A percentile compares a stretch with the other conserved stretches of the same genome.
Evolutionary conservation across 1,284 basidiomycete species (phyloP).

Genomic region (Heterobasidion annosum): DNA sequence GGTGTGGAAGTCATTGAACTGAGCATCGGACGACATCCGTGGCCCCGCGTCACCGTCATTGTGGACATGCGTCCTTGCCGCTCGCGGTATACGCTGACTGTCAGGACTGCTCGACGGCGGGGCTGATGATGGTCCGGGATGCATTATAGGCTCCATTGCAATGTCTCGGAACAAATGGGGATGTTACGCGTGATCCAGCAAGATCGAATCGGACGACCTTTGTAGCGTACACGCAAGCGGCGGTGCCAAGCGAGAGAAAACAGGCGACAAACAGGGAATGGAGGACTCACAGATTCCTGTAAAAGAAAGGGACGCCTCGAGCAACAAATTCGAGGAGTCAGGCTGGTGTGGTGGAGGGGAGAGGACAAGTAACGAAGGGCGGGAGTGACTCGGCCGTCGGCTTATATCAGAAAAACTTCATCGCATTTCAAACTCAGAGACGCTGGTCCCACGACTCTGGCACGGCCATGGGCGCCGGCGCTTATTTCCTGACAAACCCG

Average conservation of each 20-base stretch:
- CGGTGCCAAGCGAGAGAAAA: slow-evolving; percentile 8
- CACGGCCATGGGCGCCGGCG: neutral
- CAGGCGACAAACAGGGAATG: slow-evolving; percentile 14
- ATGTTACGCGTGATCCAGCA: neutral
- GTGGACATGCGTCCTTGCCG: slow-evolving; percentile 11
- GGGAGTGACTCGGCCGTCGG: slow-evolving; percentile 25
- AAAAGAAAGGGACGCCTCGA: slow-evolving; percentile 14
- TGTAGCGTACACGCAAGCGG: slow-evolving; percentile 1
- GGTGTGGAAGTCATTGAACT: slow-evolving; percentile 5
- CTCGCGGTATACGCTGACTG: slow-evolving; percentile 8
- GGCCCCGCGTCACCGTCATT: slow-evolving; percentile 8
- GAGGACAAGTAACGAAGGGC: slow-evolving; percentile 12
- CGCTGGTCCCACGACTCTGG: slow-evolving; percentile 1
- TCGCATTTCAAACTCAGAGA: slow-evolving; percentile 36
- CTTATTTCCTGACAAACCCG: neutral
- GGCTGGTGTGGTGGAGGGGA: slow-evolving; percentile 12
- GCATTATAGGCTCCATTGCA: slow-evolving; percentile 4
- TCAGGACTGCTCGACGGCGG: slow-evolving; percentile 8
- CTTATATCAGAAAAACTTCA: slow-evolving; percentile 27
- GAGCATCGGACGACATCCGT: neutral
- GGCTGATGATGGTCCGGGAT: slow-evolving; percentile 4
- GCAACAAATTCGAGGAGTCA: slow-evolving; percentile 16
- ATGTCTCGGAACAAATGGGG: slow-evolving; percentile 3
- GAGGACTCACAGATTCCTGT: slow-evolving; percentile 20
- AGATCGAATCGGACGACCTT: neutral